phyloP scores from a whole-genome alignment of 495 filamentous ascomycete genomes.

The Tuber indicum region DNA sequence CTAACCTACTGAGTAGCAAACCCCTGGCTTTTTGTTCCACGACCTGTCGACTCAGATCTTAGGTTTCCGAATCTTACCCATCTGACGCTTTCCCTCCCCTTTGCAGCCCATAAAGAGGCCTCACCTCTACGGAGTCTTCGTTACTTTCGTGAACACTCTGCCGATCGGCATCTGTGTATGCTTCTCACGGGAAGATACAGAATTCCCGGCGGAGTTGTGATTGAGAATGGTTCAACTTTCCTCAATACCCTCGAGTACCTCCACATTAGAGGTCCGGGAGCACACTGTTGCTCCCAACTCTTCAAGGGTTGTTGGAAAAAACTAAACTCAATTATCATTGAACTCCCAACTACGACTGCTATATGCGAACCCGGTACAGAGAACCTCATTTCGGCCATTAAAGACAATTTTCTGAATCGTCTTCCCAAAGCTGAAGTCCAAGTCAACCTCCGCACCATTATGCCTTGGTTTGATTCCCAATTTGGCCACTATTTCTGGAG shows the following conservation, averaged over 20 bases:
- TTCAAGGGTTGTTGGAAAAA: slow-evolving; percentile 11
- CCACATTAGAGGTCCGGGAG: slow-evolving; percentile 24
- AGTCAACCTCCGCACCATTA: not conserved
- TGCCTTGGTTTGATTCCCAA: not conserved
- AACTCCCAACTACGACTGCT: slow-evolving; percentile 20
- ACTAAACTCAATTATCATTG: slow-evolving; percentile 18
- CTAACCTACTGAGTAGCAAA: slow-evolving; percentile 15
- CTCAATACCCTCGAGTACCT: slow-evolving; percentile 20
- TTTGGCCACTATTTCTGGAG: not conserved
- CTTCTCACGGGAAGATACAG: slow-evolving; percentile 20
- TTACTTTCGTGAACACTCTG: slow-evolving; percentile 4
- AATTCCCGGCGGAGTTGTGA: not conserved
- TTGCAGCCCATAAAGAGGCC: not conserved
- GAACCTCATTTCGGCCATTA: not conserved
- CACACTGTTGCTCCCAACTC: slow-evolving; percentile 19
- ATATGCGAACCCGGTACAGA: slow-evolving; percentile 11
- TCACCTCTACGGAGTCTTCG: slow-evolving; percentile 7
- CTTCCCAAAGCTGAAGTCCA: not conserved
- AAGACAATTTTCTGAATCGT: not conserved
- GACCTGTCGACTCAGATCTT: not conserved
- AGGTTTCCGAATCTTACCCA: slow-evolving; percentile 8
- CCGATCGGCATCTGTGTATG: slow-evolving; percentile 19
- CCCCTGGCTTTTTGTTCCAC: slow-evolving; percentile 14
- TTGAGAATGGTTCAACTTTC: slow-evolving; percentile 12
- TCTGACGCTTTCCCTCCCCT: slow-evolving; percentile 19